phyloP scores from a whole-genome alignment of 192 early-diverging fungal genomes.

The Chytriomyces confervae region DNA sequence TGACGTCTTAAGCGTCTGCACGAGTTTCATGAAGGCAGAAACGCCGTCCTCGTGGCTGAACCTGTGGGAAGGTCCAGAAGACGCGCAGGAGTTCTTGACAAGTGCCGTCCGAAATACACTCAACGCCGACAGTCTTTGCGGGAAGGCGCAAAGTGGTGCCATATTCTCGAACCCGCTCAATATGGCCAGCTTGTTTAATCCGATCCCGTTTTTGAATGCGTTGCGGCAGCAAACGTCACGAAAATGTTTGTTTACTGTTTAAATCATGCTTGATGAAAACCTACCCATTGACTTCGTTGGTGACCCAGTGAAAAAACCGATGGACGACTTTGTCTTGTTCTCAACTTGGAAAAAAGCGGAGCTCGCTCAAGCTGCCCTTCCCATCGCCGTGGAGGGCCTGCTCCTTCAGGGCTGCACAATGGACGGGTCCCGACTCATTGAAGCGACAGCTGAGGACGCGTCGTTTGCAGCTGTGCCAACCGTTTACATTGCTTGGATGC shows the following conservation, averaged over 20 bases:
- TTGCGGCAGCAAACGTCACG: constrained; percentile 57
- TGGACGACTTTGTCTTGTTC: constrained; percentile 52
- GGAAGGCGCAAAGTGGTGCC: constrained; percentile 23
- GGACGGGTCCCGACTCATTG: constrained; percentile 49
- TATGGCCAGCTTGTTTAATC: constrained; percentile 51
- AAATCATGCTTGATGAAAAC: not conserved
- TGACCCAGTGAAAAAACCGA: constrained; percentile 47
- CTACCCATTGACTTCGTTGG: not conserved
- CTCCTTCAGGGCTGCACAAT: constrained; percentile 58
- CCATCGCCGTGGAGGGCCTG: constrained; percentile 49
- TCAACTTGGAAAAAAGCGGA: constrained; percentile 45
- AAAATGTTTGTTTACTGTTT: constrained; percentile 42
- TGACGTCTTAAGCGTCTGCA: constrained; percentile 45
- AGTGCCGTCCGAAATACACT: constrained; percentile 42
- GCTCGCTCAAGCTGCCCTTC: constrained; percentile 20
- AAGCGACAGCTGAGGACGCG: constrained; percentile 48
- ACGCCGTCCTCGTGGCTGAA: constrained; percentile 51
- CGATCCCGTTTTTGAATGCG: constrained; percentile 61
- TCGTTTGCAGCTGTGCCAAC: constrained; percentile 48
- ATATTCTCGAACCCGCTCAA: constrained; percentile 44
- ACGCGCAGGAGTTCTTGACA: constrained; percentile 44
- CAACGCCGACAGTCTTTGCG: constrained; percentile 37
- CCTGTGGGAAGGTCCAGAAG: constrained; percentile 54
- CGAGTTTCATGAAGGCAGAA: constrained; percentile 43
- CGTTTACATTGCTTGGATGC: constrained; percentile 55